phyloP scores from a whole-genome alignment of 805 yeast genomes.

The Clavispora santaluciae region DNA sequence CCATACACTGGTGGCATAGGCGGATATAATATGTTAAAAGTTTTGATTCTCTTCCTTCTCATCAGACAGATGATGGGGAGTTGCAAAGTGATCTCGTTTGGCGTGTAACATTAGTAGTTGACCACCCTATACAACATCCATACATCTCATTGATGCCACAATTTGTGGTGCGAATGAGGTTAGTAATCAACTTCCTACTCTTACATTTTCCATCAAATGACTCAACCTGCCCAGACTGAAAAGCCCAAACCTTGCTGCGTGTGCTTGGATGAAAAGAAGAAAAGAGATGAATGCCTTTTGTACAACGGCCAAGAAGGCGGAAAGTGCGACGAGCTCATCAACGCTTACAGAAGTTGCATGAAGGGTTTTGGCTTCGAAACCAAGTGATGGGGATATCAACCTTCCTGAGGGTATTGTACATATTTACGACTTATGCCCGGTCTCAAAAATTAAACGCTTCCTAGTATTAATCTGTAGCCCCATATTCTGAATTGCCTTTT shows the following conservation, averaged over 20 bases:
- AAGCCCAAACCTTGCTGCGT: conserved; percentile 97
- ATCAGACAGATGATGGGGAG: too few species aligned
- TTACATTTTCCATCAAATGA: conserved; percentile 13
- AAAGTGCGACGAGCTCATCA: conserved; percentile 69
- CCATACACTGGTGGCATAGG: too few species aligned
- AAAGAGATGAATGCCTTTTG: conserved; percentile 83
- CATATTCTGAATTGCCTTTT: neutral
- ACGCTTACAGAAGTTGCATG: conserved; percentile 83
- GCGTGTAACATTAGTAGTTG: too few species aligned
- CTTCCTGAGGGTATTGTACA: neutral
- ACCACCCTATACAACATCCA: neutral
- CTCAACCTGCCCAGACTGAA: conserved; percentile 13
- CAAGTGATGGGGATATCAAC: conserved; percentile 10
- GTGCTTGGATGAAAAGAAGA: conserved; percentile 75
- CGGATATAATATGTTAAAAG: too few species aligned
- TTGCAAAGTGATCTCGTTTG: too few species aligned
- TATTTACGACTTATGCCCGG: neutral
- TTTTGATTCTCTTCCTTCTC: too few species aligned
- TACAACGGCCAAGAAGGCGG: conserved; percentile 78
- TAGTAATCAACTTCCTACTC: conserved; percentile 15
- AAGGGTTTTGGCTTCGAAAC: conserved; percentile 79
- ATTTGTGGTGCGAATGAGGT: conserved; percentile 9
- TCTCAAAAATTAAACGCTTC: neutral
- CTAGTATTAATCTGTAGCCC: neutral
- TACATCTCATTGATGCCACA: conserved; percentile 9